Conservation (phyloP, 208 protist genomes). For the Crithidia brevicula region DNA sequence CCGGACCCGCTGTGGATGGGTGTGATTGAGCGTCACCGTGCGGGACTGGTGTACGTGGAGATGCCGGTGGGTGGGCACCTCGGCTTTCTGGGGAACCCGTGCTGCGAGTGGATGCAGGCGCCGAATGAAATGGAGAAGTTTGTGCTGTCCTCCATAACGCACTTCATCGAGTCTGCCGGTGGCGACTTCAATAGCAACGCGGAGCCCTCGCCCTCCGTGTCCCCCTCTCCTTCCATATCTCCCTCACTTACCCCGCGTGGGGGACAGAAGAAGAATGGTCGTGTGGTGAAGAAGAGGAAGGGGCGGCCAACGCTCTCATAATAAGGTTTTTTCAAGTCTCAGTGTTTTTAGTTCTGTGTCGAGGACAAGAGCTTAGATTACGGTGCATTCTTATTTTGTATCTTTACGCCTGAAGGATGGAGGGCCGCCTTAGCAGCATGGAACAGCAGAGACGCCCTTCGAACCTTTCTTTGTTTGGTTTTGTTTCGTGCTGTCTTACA, state of each 20-base stretch:
- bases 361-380: no score
- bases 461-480: slow-evolving; percentile 17
- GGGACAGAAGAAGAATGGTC: background rate
- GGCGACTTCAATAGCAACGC: background rate
- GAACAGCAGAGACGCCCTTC: no score
- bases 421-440: no score
- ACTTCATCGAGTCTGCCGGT: slow-evolving; percentile 12
- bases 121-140: slow-evolving; percentile 58
- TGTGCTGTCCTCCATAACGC: slow-evolving; percentile 28
- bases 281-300: background rate
- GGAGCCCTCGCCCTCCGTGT: no score
- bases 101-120: slow-evolving; percentile 19
- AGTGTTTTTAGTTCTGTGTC: no score
- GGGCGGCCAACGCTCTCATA: no score
- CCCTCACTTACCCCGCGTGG: no score
- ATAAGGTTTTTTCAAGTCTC: no score
- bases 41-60: slow-evolving; percentile 47
- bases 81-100: slow-evolving; percentile 52
- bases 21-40: slow-evolving; percentile 27
- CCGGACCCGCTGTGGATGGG: slow-evolving; percentile 34
- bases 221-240: no score
- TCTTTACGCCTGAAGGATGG: no score
- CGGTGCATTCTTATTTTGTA: slow-evolving; percentile 2
- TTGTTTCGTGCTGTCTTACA: no score
- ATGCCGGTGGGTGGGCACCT: slow-evolving; percentile 67